Conservation (phyloP, 2,329 filamentous ascomycete genomes). For the Phoma sp. region DNA sequence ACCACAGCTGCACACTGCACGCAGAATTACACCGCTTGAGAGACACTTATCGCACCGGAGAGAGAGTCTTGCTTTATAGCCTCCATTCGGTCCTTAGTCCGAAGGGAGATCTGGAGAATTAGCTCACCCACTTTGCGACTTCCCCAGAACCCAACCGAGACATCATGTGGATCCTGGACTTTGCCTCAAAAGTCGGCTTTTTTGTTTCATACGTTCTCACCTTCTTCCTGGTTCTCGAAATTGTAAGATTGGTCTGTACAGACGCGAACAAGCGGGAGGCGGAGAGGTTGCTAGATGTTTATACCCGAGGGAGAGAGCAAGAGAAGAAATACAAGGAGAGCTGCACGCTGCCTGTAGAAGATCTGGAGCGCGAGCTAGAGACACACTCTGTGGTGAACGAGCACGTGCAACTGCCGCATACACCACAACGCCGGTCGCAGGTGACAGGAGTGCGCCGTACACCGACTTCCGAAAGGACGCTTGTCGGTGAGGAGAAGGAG, state of each 20-base stretch:
- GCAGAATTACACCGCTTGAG: slow-evolving; percentile 14
- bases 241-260: slow-evolving; percentile 27
- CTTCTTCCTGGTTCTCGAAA: slow-evolving; percentile 30
- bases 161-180: slow-evolving; percentile 15
- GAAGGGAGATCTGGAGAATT: background rate
- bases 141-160: background rate
- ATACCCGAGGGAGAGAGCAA: slow-evolving; percentile 18
- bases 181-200: slow-evolving; percentile 22
- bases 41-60: background rate
- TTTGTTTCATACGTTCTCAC: slow-evolving; percentile 31
- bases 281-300: slow-evolving; percentile 30
- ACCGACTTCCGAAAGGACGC: slow-evolving; percentile 8
- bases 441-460: slow-evolving; percentile 3
- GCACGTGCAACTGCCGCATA: slow-evolving; percentile 1
- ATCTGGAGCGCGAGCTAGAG: slow-evolving; percentile 8
- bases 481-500: slow-evolving; percentile 10
- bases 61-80: slow-evolving; percentile 2
- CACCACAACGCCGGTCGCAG: slow-evolving; percentile 8
- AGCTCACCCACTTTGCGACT: background rate
- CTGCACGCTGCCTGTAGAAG: slow-evolving; percentile 8
- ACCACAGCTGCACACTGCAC: slow-evolving; percentile 13
- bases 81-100: background rate
- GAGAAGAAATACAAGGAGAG: slow-evolving; percentile 2
- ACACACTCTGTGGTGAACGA: slow-evolving; percentile 3
- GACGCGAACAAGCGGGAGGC: slow-evolving; percentile 33